Evolutionary conservation across 1,284 basidiomycete genomes (phyloP).

Genomic region (Meira miltonrushii): DNA sequence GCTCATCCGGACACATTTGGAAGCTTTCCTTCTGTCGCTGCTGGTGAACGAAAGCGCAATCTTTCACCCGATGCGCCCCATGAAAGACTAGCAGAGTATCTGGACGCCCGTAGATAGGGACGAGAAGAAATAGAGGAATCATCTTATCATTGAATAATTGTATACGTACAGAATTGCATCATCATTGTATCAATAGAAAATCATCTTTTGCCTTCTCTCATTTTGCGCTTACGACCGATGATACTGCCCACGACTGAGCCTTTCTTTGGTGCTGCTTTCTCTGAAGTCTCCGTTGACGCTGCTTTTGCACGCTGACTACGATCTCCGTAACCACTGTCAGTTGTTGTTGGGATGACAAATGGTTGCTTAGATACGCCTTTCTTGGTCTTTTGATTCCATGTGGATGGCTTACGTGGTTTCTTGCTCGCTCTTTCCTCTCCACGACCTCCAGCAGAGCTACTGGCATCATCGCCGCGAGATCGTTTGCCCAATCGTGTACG

Average conservation of each 20-base stretch:
- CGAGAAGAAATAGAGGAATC: too few relatives aligned
- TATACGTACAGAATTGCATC: neutral
- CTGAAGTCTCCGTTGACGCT: constrained; percentile 12
- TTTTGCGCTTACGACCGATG: constrained; percentile 47
- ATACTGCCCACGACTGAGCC: constrained; percentile 27
- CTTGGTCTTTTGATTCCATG: constrained; percentile 16
- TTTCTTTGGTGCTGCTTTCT: constrained; percentile 13
- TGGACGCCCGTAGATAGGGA: too few relatives aligned
- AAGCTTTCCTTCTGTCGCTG: constrained; percentile 92
- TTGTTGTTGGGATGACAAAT: neutral
- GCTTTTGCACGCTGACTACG: constrained; percentile 3
- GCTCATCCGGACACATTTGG: constrained; percentile 97
- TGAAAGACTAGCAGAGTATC: too few relatives aligned
- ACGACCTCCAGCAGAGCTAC: neutral
- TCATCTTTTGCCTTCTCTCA: constrained; percentile 20
- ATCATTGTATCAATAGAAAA: neutral
- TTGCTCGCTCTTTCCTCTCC: neutral
- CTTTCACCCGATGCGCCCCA: constrained; percentile 10
- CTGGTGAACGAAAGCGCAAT: constrained; percentile 63
- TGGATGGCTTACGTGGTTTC: constrained; percentile 5
- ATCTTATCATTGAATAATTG: constrained; percentile 7
- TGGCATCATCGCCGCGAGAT: neutral
- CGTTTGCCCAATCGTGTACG: neutral
- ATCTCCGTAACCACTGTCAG: too few relatives aligned
- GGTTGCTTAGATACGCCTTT: neutral